Conservation (phyloP, 2,329 filamentous ascomycete species). For the Cephalotrichum gorgonifer region DNA sequence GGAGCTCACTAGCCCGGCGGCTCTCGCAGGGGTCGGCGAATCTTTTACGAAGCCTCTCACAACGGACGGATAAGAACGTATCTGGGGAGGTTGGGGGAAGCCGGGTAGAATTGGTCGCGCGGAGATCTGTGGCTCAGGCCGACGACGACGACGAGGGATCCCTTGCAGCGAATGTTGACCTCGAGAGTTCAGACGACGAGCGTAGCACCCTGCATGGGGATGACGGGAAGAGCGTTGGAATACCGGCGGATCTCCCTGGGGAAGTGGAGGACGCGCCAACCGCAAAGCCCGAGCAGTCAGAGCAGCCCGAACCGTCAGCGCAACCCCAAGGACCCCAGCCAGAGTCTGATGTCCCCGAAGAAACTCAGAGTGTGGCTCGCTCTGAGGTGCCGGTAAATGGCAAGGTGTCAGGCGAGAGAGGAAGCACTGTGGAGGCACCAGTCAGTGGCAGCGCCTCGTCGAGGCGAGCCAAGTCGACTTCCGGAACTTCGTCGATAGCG, state of each 20-base stretch:
- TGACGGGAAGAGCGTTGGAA: slow-evolving; percentile 21
- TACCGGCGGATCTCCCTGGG: slow-evolving; percentile 23
- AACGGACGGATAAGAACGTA: slow-evolving; percentile 10
- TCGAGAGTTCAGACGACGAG: slow-evolving; percentile 32
- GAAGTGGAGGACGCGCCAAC: not conserved
- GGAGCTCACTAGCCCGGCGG: slow-evolving; percentile 32
- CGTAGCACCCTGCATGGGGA: slow-evolving; percentile 18
- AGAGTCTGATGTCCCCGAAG: slow-evolving; percentile 6
- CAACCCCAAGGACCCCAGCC: not conserved
- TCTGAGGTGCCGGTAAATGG: slow-evolving; percentile 8
- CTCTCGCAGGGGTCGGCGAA: slow-evolving; percentile 37
- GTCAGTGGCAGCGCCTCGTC: slow-evolving; percentile 10
- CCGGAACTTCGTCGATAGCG: slow-evolving; percentile 29
- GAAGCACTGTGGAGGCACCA: not conserved
- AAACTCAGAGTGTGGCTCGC: slow-evolving; percentile 3
- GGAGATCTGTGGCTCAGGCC: slow-evolving; percentile 12
- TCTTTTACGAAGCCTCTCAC: slow-evolving; percentile 33
- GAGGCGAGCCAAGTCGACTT: slow-evolving; percentile 26
- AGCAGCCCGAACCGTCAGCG: not conserved
- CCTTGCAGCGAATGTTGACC: slow-evolving; percentile 47
- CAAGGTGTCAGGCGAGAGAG: slow-evolving; percentile 3
- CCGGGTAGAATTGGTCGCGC: slow-evolving; percentile 32
- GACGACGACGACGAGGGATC: slow-evolving; percentile 39
- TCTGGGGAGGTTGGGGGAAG: slow-evolving; percentile 21
- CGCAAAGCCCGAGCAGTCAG: not conserved